phyloP scores from a whole-genome alignment of 495 filamentous ascomycete genomes.

The Bacidia rubella region DNA sequence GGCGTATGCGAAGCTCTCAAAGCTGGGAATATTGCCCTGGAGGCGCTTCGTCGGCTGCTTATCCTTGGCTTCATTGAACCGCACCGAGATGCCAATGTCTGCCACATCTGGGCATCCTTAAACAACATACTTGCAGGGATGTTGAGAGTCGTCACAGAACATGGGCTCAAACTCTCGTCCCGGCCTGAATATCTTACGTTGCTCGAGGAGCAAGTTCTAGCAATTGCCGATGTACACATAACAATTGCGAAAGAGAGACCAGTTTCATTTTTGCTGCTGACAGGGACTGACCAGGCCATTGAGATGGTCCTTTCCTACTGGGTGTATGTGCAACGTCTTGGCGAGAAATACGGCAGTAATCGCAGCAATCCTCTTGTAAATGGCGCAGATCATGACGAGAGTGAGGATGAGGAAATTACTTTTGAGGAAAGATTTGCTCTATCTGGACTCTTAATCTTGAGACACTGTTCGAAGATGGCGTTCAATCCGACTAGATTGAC shows the following conservation, averaged over 20 bases:
- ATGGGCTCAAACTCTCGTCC: not conserved
- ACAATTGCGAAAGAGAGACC: slow-evolving; percentile 66
- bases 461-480: slow-evolving; percentile 70
- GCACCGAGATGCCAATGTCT: slow-evolving; percentile 58
- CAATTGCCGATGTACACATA: slow-evolving; percentile 82
- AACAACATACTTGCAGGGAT: not conserved
- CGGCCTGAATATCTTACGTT: slow-evolving; percentile 14
- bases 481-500: slow-evolving; percentile 60
- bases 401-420: slow-evolving; percentile 34
- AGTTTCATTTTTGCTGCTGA: slow-evolving; percentile 65
- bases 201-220: slow-evolving; percentile 64
- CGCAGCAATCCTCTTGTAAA: slow-evolving; percentile 26
- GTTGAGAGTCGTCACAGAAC: not conserved
- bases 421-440: slow-evolving; percentile 64
- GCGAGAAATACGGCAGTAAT: slow-evolving; percentile 50
- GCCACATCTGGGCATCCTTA: slow-evolving; percentile 51
- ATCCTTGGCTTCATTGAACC: slow-evolving; percentile 74
- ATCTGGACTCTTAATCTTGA: slow-evolving; percentile 68
- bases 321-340: slow-evolving; percentile 61
- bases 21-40: slow-evolving; percentile 65
- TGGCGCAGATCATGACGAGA: slow-evolving; percentile 36
- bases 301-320: slow-evolving; percentile 69
- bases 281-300: slow-evolving; percentile 63
- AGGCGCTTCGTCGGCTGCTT: slow-evolving; percentile 65
- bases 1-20: slow-evolving; percentile 48